Evolutionary conservation across 164 flowering plant genomes (phyloP), one percentile per base, ranked within the genome.

Genomic region (Dillenia suffruticosa): DNA sequence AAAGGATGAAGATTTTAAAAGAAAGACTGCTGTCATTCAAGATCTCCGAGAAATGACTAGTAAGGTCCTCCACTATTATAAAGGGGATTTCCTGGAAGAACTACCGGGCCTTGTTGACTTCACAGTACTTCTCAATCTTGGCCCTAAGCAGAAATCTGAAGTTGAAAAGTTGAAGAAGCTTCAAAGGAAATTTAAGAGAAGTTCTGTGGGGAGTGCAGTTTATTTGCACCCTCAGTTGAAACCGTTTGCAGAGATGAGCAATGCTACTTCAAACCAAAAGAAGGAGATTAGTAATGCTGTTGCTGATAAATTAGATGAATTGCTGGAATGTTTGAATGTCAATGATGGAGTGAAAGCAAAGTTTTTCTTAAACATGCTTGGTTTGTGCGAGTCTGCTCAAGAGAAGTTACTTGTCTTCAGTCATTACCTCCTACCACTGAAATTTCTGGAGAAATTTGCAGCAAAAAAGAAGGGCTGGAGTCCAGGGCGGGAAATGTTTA

Each of bases 401-500:
- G 75, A 74, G 40, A 74, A 71, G 56, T 69, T 74, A 6, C 56
- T 71, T 11, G 61, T 71, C 11, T 70, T 71, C 44, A 63, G 66
- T 60, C 72, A 71, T 50, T 74, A 54, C 44, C 64, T 67, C 11
- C 26, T 56, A 5, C 71, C 67, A 0, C 57, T 67, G 32, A 51
- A 63, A 13, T 57, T 71, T 3, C 47, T 67, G 49, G 55, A 48
- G 49, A 17, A 22, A 44, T 17, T 48, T 2, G 50, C n/a, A 11
- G 50, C n/a, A 11, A 48, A 14, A 48, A 48, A 48, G 24, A 86
- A 76, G 67, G 81, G 84, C 1, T 86, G 85, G 79, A 63, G 63
- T 59, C 51, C 46, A 1, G 87, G 86, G 5, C 73, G 51, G 46
- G 84, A 87, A 51, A 76, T 78, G 0, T 87, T 82, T 72, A 63